Conservation (phyloP, 441 rosid genomes). For the Mallotus japonicus region DNA sequence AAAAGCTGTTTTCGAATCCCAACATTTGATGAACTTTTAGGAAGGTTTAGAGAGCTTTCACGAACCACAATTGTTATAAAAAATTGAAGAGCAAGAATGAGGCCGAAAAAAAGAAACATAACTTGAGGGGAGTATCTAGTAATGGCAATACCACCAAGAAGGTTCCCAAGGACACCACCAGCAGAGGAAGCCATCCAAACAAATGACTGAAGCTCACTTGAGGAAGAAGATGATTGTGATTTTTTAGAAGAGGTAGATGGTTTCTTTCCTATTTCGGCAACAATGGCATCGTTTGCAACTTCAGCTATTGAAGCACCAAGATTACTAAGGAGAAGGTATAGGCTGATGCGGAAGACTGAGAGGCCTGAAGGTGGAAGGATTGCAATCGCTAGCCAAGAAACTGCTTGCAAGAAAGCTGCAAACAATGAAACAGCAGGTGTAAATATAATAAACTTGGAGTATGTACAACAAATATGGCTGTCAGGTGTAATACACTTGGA, state of each 20-base stretch:
- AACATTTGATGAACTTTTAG: slow-evolving; percentile 39
- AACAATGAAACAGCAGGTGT: slow-evolving; percentile 8
- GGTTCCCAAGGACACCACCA: slow-evolving; percentile 88
- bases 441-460: too few species aligned
- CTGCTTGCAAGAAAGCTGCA: slow-evolving; percentile 79
- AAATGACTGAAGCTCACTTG: slow-evolving; percentile 72
- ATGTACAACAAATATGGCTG: too few species aligned
- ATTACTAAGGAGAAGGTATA: slow-evolving; percentile 73
- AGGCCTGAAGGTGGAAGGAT: slow-evolving; percentile 54
- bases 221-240: slow-evolving; percentile 36
- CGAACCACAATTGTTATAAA: slow-evolving; percentile 46
- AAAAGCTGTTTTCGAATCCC: slow-evolving; percentile 64
- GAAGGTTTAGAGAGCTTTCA: slow-evolving; percentile 69
- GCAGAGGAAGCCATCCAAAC: slow-evolving; percentile 75
- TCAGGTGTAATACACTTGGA: too few species aligned
- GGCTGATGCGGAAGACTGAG: slow-evolving; percentile 46
- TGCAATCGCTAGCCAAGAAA: slow-evolving; percentile 75
- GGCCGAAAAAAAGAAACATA: slow-evolving; percentile 56
- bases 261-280: slow-evolving; percentile 68
- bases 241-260: slow-evolving; percentile 28
- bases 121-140: slow-evolving; percentile 42
- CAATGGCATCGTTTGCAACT: slow-evolving; percentile 94
- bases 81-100: slow-evolving; percentile 52
- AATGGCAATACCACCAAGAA: slow-evolving; percentile 65
- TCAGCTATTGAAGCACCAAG: slow-evolving; percentile 87